Evolutionary conservation across 2,329 filamentous ascomycete genomes (phyloP).

Genomic region (Colletotrichum tamarilloi): DNA sequence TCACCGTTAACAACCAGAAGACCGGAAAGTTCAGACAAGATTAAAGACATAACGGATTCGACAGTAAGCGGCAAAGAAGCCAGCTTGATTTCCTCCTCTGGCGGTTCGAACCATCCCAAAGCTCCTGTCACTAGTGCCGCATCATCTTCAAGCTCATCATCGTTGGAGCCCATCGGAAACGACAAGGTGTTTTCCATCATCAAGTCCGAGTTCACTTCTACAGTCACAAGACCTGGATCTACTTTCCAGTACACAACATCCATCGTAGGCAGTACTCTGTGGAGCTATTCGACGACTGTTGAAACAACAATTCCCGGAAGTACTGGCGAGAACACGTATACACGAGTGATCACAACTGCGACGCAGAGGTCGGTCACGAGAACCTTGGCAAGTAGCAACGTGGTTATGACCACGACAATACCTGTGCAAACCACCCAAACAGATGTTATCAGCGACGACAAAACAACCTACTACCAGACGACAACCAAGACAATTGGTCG

Average conservation of each 20-base stretch:
- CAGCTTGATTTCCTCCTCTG: background rate
- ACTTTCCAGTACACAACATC: background rate
- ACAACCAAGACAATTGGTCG: background rate
- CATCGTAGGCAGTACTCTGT: background rate
- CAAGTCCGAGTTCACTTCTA: constrained; percentile 15
- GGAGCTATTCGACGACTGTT: background rate
- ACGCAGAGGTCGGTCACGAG: background rate
- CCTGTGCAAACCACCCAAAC: background rate
- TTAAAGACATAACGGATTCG: background rate
- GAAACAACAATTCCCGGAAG: constrained; percentile 4
- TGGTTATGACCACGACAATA: background rate
- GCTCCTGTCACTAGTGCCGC: background rate
- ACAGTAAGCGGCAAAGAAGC: background rate
- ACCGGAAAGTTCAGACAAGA: background rate
- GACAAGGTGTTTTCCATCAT: background rate
- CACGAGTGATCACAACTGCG: background rate
- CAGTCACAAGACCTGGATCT: background rate
- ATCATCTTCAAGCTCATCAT: background rate
- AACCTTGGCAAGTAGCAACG: background rate
- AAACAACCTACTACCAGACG: constrained; percentile 2
- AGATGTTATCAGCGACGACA: background rate
- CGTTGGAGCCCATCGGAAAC: background rate
- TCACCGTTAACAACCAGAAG: background rate
- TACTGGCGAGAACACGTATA: background rate
- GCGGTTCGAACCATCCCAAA: background rate